Base-by-base conservation (phyloP, 495 filamentous ascomycete species). In the Pyrenopolyporus hunteri region DNA sequence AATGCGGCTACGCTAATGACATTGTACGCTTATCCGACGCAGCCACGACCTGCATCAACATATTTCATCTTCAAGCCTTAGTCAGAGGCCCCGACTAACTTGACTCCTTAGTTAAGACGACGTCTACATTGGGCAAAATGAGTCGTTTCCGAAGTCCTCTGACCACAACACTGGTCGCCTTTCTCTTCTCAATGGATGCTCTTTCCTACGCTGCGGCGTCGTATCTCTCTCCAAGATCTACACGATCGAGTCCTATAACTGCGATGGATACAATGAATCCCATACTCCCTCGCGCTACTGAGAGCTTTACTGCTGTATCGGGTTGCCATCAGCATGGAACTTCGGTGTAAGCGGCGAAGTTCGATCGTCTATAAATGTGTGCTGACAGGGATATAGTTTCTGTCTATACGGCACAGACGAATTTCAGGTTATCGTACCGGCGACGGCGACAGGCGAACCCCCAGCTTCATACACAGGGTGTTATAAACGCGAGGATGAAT, bases 391-490 rank as follows among this genome's bases (percentile, higher is more conserved):
- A 6, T 2, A 10, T 32, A 77, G 74, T 47, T 70, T 67, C 49
- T 84, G 81, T 42, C 67, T 78, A 17, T 59, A 70, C 20, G 75
- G 71, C 8, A 46, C 69, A 26, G 69, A 73, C 1, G 70, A 77
- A 16, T 76, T 79, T 58, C 71, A 79, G 32, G 66, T 79, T 10
- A 67, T 78, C 1, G 70, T 72, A 3, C 62, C 76, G n/a, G 55
- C 74, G 23, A 80, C 81, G 10, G 71, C 67, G 1, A 80, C 79
- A 0, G 72, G 71, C 13, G 74, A 76, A 20, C 54, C 80, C 5
- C 78, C 80, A 7, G 69, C 78, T 2, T 59, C 70, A 39, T 85
- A 83, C 52, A 80, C 79, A 0, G 80, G 71, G 4, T 87, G 84
- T 29, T 81, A 85, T 61, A 50, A 66, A 0, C 81, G 83, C 63